These are phyloP conservation scores for Exserohilum rostratum DNA, from an alignment of 2,329 filamentous ascomycete species.

Conservation along the genomic window DNA sequence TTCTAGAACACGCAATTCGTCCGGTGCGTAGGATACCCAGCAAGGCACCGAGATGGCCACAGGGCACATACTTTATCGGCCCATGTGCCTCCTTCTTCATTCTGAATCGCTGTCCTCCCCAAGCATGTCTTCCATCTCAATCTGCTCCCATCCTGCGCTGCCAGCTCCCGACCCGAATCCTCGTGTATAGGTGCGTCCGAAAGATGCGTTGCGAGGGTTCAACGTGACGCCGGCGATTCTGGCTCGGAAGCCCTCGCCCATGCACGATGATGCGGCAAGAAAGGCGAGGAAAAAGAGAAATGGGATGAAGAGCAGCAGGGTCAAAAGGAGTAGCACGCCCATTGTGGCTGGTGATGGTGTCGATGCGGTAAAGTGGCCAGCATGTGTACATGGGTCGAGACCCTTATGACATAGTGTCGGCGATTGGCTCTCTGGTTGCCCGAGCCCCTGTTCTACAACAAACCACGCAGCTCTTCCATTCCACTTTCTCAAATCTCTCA, in stretches of 20 bases:
- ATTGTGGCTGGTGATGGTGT: constrained; percentile 28
- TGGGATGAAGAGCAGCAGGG: constrained; percentile 43
- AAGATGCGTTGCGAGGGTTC: constrained; percentile 54
- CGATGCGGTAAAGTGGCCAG: constrained; percentile 14
- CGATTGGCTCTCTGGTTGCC: constrained; percentile 10
- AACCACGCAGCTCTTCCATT: not conserved
- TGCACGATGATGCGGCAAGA: constrained; percentile 61
- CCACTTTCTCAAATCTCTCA: not conserved
- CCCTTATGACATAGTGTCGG: constrained; percentile 30
- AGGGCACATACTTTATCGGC: not conserved
- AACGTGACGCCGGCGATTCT: constrained; percentile 50
- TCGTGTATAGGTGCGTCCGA: constrained; percentile 62
- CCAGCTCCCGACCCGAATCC: constrained; percentile 61
- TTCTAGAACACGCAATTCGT: constrained; percentile 55
- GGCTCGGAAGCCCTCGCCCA: constrained; percentile 60
- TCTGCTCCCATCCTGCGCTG: constrained; percentile 64
- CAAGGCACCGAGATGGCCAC: constrained; percentile 4
- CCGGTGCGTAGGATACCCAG: constrained; percentile 9
- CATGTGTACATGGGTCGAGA: constrained; percentile 23
- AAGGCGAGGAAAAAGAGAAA: constrained; percentile 53
- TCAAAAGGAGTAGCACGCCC: constrained; percentile 43
- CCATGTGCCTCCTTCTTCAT: not conserved
- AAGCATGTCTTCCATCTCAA: constrained; percentile 67
- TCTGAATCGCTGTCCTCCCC: constrained; percentile 48
- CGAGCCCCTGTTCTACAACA: constrained; percentile 24